A percentile compares a stretch with the other conserved stretches of the same genome.
phyloP scores from a whole-genome alignment of 768 basidiomycete species.

The Paxillus ammoniavirescens region DNA sequence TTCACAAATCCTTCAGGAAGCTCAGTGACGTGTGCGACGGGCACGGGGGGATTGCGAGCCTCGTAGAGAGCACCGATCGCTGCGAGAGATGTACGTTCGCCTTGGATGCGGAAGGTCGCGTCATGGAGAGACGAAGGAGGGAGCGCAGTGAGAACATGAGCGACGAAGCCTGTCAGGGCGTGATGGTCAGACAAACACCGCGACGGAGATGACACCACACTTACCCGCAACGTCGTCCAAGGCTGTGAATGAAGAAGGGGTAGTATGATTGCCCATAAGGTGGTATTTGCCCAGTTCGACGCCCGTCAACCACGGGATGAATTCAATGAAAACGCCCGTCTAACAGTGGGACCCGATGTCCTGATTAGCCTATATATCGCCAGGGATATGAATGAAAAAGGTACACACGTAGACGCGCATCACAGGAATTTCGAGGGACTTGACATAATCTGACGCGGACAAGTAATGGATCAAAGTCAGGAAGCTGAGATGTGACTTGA shows the following conservation, averaged over 20 bases:
- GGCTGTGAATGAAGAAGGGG: constrained; percentile 30
- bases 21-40: constrained; percentile 21
- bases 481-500: neutral
- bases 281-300: constrained; percentile 29
- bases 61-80: constrained; percentile 29
- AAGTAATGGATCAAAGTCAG: neutral
- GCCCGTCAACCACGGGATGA: constrained; percentile 29
- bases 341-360: constrained; percentile 6
- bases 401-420: constrained; percentile 33
- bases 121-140: constrained; percentile 26
- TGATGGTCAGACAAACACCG: neutral
- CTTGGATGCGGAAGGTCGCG: constrained; percentile 35
- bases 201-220: constrained; percentile 10
- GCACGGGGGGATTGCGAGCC: constrained; percentile 15
- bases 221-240: constrained; percentile 35
- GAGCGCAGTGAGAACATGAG: constrained; percentile 32
- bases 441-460: constrained; percentile 24
- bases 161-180: constrained; percentile 32
- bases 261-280: constrained; percentile 32
- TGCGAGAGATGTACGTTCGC: constrained; percentile 29
- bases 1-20: constrained; percentile 30
- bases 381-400: neutral
- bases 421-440: constrained; percentile 29
- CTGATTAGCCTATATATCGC: neutral
- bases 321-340: constrained; percentile 35